Percentiles rank a stretch among this genome's conserved stretches.
Conservation (phyloP, 306 rosid species). For the Pyrus bretschneideri region DNA sequence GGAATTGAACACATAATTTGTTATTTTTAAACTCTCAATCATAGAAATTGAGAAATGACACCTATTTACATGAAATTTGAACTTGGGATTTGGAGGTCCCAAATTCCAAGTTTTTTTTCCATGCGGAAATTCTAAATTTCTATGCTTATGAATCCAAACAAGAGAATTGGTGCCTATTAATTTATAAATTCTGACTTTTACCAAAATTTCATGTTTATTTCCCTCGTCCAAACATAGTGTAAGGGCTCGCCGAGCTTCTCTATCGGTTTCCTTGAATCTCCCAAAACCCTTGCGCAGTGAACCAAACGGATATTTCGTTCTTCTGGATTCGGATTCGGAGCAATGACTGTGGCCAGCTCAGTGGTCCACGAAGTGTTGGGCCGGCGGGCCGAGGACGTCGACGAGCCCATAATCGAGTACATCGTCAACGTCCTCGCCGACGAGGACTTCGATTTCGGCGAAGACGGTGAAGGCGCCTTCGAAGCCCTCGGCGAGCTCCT, state of each 20-base stretch:
- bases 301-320: neutral
- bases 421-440: slow-evolving; percentile 94
- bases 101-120: no score
- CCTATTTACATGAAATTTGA: no score
- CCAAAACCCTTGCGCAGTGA: neutral
- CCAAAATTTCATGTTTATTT: no score
- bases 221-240: no score
- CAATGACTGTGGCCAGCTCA: slow-evolving; percentile 84
- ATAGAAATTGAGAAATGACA: no score
- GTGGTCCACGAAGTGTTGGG: slow-evolving; percentile 89
- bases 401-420: slow-evolving; percentile 80
- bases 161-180: no score
- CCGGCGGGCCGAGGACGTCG: slow-evolving; percentile 57
- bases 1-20: no score
- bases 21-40: no score
- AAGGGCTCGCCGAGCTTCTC: neutral
- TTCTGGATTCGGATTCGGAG: neutral
- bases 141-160: no score
- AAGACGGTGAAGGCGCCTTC: slow-evolving; percentile 80
- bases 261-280: neutral
- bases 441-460: slow-evolving; percentile 91
- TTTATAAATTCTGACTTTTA: no score
- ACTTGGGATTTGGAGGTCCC: no score
- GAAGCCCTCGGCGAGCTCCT: slow-evolving; percentile 87
- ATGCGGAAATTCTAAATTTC: no score